Conservation (phyloP, 2,329 filamentous ascomycete species). For the Trichoderma atroviride region DNA sequence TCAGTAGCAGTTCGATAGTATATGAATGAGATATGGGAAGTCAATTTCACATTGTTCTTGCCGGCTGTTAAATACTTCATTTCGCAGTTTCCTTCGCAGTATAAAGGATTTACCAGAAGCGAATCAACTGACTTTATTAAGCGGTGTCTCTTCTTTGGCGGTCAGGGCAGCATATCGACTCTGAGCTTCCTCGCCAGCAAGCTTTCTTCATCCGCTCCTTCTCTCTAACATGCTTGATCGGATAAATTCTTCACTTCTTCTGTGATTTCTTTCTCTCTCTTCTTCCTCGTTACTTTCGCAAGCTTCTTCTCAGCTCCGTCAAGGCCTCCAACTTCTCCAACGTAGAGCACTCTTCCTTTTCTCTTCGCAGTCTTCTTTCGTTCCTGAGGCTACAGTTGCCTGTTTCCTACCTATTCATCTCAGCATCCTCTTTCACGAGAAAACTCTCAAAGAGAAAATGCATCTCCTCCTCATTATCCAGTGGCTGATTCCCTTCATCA, state of each 20-base stretch:
- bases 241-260: background rate
- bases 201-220: background rate
- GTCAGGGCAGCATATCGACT: background rate
- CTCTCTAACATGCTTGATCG: background rate
- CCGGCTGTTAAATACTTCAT: background rate
- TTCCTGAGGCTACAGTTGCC: background rate
- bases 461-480: background rate
- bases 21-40: background rate
- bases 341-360: background rate
- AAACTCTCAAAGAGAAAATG: background rate
- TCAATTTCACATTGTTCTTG: background rate
- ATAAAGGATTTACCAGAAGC: background rate
- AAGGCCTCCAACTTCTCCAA: background rate
- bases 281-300: background rate
- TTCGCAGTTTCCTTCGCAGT: background rate
- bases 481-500: conserved; percentile 26
- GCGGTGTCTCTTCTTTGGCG: background rate
- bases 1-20: background rate
- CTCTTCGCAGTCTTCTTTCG: background rate
- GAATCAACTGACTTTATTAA: background rate
- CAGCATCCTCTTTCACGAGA: background rate
- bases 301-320: background rate
- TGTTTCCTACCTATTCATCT: background rate
- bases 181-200: background rate
- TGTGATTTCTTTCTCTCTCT: background rate